Conservation (phyloP, 2,329 filamentous ascomycete genomes). For the Penicillium sp. region DNA sequence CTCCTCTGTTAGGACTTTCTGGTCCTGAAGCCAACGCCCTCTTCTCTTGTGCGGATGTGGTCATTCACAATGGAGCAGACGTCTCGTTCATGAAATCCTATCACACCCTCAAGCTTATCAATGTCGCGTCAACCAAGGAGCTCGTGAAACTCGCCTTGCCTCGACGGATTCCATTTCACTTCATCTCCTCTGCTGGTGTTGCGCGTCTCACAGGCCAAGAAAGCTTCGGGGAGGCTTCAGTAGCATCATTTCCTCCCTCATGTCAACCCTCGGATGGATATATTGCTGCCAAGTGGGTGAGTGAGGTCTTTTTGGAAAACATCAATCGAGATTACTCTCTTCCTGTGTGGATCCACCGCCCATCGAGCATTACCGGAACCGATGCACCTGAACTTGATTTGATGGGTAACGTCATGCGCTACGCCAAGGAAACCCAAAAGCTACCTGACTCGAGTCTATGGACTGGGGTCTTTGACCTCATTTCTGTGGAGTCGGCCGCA, state of each 20-base stretch:
- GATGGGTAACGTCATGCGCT: constrained; percentile 24
- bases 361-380: constrained; percentile 22
- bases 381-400: constrained; percentile 23
- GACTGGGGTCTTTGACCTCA: constrained; percentile 22
- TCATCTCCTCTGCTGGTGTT: constrained; percentile 30
- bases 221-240: constrained; percentile 17
- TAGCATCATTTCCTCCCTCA: constrained; percentile 25
- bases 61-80: constrained; percentile 31
- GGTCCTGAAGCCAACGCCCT: constrained; percentile 13
- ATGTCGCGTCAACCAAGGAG: constrained; percentile 29
- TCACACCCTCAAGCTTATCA: constrained; percentile 27
- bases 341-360: constrained; percentile 35
- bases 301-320: constrained; percentile 41
- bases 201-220: constrained; percentile 13
- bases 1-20: constrained; percentile 16
- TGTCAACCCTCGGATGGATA: constrained; percentile 38
- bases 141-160: constrained; percentile 26
- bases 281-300: constrained; percentile 42
- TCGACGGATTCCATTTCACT: constrained; percentile 31
- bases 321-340: constrained; percentile 17
- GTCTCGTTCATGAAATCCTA: constrained; percentile 35
- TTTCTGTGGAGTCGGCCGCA: constrained; percentile 22
- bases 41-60: constrained; percentile 21
- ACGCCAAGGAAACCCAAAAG: constrained; percentile 14
- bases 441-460: constrained; percentile 19